phyloP scores from a whole-genome alignment of 83 land plant genomes.

The Thuja plicata region DNA sequence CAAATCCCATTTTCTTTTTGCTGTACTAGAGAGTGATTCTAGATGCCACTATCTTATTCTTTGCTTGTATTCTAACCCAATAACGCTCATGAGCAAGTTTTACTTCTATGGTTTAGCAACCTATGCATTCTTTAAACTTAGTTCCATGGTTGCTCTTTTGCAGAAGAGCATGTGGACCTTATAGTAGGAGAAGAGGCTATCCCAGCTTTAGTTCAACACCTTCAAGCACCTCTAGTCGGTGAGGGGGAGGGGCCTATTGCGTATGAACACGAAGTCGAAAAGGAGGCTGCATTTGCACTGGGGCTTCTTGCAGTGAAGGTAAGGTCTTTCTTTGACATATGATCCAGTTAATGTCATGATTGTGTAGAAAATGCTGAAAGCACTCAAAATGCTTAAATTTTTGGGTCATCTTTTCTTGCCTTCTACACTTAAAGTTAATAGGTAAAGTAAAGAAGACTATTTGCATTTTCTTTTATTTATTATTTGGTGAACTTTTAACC shows the following conservation, averaged over 20 bases:
- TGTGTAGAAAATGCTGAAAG: neutral
- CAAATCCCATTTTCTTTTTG: neutral
- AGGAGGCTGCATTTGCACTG: constrained; percentile 83
- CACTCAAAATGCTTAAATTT: neutral
- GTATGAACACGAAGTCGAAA: constrained; percentile 90
- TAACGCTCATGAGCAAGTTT: neutral
- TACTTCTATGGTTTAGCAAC: neutral
- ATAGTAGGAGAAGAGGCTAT: constrained; percentile 88
- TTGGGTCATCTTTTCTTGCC: neutral
- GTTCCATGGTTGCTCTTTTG: constrained; percentile 13
- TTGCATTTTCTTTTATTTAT: neutral
- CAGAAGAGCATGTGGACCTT: constrained; percentile 85
- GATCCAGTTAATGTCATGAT: neutral
- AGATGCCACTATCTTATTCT: neutral
- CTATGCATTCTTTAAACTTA: neutral
- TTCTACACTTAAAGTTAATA: neutral
- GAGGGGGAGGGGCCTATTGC: constrained; percentile 48
- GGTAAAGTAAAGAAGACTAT: neutral
- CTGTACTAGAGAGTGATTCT: neutral
- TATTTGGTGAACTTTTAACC: neutral
- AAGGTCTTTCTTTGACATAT: neutral
- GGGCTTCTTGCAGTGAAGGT: constrained; percentile 94
- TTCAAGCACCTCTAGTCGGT: constrained; percentile 49
- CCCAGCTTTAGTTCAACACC: constrained; percentile 81
- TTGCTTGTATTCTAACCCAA: neutral